Evolutionary conservation across 768 basidiomycete species (phyloP).

Genomic region (Serendipita sp.): DNA sequence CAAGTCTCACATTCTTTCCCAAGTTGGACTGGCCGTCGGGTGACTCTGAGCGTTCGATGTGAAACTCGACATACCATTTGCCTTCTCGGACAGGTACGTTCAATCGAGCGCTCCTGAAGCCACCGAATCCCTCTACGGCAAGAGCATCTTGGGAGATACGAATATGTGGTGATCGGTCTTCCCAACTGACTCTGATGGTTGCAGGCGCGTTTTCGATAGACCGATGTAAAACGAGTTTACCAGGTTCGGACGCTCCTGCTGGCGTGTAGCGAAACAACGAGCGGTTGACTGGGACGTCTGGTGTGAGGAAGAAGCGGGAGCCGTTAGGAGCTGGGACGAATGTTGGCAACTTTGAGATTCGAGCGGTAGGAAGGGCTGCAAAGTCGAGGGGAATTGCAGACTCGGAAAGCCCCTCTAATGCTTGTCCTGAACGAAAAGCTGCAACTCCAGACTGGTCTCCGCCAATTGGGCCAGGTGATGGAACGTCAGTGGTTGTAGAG

Average conservation of each 20-base stretch:
- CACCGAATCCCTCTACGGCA: constrained; percentile 63
- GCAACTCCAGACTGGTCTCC: background rate
- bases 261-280: constrained; percentile 52
- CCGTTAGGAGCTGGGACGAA: constrained; percentile 11
- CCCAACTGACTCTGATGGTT: constrained; percentile 61
- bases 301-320: constrained; percentile 9
- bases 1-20: constrained; percentile 75
- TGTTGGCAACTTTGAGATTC: constrained; percentile 5
- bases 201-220: constrained; percentile 69
- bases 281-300: constrained; percentile 3
- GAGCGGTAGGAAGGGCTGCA: background rate
- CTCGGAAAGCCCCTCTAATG: background rate
- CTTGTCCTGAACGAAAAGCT: background rate
- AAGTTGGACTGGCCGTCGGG: constrained; percentile 30
- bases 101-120: constrained; percentile 77
- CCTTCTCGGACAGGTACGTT: constrained; percentile 85
- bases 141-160: constrained; percentile 66
- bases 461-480: background rate
- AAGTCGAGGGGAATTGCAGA: background rate
- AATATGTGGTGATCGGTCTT: constrained; percentile 72
- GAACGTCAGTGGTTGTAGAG: background rate
- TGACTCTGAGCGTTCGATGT: constrained; percentile 50
- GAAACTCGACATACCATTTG: constrained; percentile 87
- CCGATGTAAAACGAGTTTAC: constrained; percentile 45
- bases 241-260: constrained; percentile 52